These are phyloP conservation scores for Mangifera indica DNA, from an alignment of 345 rosid genomes.

Conservation along the genomic window DNA sequence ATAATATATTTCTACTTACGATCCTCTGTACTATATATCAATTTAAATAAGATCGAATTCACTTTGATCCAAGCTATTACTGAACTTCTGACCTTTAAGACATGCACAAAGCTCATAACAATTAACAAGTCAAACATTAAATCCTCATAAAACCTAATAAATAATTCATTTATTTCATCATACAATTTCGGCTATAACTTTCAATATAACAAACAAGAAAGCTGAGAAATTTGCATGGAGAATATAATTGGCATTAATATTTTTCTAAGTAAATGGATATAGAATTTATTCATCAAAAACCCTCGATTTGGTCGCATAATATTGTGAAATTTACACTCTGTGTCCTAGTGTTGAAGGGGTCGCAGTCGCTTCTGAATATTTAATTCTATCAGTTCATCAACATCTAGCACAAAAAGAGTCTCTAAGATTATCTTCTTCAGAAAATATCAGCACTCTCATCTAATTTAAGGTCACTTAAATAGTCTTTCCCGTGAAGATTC, in stretches of 20 bases:
- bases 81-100: no score
- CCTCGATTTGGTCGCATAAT: constrained; percentile 4
- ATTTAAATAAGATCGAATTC: no score
- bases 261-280: not conserved
- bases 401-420: constrained; percentile 13
- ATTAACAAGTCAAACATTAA: constrained; percentile 41
- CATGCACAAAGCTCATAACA: constrained; percentile 31
- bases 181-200: no score
- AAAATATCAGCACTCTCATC: constrained; percentile 45
- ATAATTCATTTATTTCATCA: not conserved
- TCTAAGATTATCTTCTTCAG: constrained; percentile 23
- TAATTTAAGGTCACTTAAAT: constrained; percentile 37
- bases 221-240: no score
- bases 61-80: no score
- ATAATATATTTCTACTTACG: no score
- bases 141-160: constrained; percentile 25
- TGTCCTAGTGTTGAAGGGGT: constrained; percentile 20
- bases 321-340: constrained; percentile 23
- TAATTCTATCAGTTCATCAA: not conserved
- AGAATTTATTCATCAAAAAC: constrained; percentile 18
- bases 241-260: not conserved
- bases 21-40: no score
- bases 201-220: not conserved
- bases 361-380: not conserved
- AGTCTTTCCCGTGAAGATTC: constrained; percentile 35